A percentile compares a stretch with the other conserved stretches of the same genome.
Evolutionary conservation across 2,329 filamentous ascomycete species (phyloP).

Genomic region (Colletotrichum theobromicola): DNA sequence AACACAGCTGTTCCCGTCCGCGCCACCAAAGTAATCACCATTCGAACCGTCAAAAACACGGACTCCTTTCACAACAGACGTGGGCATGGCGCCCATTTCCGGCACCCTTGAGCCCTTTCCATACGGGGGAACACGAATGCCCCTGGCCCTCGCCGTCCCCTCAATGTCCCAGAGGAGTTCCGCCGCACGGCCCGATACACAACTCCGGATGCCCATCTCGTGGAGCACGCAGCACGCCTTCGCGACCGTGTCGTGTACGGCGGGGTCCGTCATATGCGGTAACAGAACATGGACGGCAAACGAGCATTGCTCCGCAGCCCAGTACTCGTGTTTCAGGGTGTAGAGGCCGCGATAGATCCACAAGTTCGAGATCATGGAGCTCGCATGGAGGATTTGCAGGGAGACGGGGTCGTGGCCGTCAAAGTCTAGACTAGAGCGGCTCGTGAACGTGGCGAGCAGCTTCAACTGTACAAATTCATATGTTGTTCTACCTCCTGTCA

Average conservation of each 20-base stretch:
- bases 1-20: neutral
- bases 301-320: conserved; percentile 11
- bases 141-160: neutral
- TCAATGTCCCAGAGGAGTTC: neutral
- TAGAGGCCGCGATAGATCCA: conserved; percentile 29
- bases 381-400: conserved; percentile 40
- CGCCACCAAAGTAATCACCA: neutral
- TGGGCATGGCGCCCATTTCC: neutral
- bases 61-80: neutral
- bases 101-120: neutral
- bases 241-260: neutral
- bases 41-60: neutral
- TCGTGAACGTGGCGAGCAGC: neutral
- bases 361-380: conserved; percentile 21
- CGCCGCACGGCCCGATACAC: neutral
- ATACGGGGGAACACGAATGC: neutral
- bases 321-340: conserved; percentile 26
- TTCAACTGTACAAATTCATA: conserved; percentile 8
- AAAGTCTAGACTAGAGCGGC: neutral
- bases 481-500: neutral
- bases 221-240: neutral
- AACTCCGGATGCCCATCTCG: neutral
- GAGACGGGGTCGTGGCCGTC: conserved; percentile 47
- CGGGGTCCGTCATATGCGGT: neutral
- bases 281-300: neutral